A percentile compares a stretch with the other conserved stretches of the same genome.
phyloP scores from a whole-genome alignment of 768 basidiomycete species.

The Hemileccinum rubropunctum region DNA sequence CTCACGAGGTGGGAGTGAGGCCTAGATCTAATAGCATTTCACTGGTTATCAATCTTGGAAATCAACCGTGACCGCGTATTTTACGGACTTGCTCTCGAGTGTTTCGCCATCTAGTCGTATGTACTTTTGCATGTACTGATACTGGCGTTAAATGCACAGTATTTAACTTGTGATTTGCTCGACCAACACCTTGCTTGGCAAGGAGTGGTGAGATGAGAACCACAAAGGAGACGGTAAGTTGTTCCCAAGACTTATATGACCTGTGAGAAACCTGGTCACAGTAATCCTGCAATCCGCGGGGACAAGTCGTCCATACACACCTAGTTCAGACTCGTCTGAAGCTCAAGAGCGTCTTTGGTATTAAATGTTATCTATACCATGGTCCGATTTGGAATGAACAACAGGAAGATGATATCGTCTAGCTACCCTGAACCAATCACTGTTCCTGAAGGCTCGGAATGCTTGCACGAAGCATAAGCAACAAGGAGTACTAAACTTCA shows the following conservation, averaged over 20 bases:
- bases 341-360: neutral
- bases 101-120: slow-evolving; percentile 12
- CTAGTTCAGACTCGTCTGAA: too few species aligned
- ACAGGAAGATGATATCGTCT: slow-evolving; percentile 18
- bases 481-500: slow-evolving; percentile 32
- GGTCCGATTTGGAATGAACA: slow-evolving; percentile 19
- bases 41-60: neutral
- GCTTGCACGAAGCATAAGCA: neutral
- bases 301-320: too few species aligned
- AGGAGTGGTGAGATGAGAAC: too few species aligned
- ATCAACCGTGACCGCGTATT: neutral
- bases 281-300: too few species aligned
- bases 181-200: too few species aligned
- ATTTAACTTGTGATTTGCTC: too few species aligned
- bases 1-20: slow-evolving; percentile 27
- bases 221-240: too few species aligned
- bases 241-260: too few species aligned
- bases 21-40: slow-evolving; percentile 4
- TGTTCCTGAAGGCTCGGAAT: neutral
- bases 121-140: slow-evolving; percentile 15
- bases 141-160: neutral
- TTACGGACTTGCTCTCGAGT: neutral
- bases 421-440: slow-evolving; percentile 10
- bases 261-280: too few species aligned
- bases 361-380: slow-evolving; percentile 19